These are phyloP conservation scores for Trichoderma asperelloides DNA, from an alignment of 495 filamentous ascomycete species.

Conservation along the genomic window DNA sequence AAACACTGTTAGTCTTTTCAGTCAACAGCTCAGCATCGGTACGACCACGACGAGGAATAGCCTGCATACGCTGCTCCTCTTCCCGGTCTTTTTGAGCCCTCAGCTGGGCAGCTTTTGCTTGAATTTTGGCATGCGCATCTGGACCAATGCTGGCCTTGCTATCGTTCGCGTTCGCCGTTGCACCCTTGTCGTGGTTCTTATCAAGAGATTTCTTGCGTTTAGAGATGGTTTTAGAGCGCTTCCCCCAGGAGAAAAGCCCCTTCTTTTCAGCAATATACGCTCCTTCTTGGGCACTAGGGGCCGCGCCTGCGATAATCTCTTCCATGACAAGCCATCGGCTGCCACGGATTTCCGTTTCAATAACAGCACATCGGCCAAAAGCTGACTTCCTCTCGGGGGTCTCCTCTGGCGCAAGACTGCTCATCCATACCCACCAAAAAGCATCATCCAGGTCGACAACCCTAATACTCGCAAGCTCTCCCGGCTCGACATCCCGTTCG, in stretches of 20 bases:
- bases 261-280: constrained; percentile 94
- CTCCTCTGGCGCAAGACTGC: constrained; percentile 86
- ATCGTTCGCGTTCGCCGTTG: constrained; percentile 20
- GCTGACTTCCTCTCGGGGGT: constrained; percentile 74
- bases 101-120: constrained; percentile 76
- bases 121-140: constrained; percentile 87
- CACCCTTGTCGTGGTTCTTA: constrained; percentile 17
- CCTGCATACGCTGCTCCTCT: constrained; percentile 31
- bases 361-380: constrained; percentile 86
- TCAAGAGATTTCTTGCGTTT: constrained; percentile 55
- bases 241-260: constrained; percentile 75
- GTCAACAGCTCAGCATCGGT: constrained; percentile 45
- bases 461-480: constrained; percentile 86
- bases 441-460: constrained; percentile 84
- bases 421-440: constrained; percentile 99
- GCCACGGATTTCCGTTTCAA: constrained; percentile 75
- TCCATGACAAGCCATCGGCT: constrained; percentile 91
- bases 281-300: constrained; percentile 70
- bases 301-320: constrained; percentile 92
- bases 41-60: constrained; percentile 33
- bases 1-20: constrained; percentile 80
- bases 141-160: constrained; percentile 87
- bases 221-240: constrained; percentile 52
- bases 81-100: constrained; percentile 50
- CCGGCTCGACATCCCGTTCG: constrained; percentile 67